A percentile compares a stretch with the other conserved stretches of the same genome.
Evolutionary conservation across 192 early-diverging fungal species (phyloP).

Genomic region (Dispira parvispora): DNA sequence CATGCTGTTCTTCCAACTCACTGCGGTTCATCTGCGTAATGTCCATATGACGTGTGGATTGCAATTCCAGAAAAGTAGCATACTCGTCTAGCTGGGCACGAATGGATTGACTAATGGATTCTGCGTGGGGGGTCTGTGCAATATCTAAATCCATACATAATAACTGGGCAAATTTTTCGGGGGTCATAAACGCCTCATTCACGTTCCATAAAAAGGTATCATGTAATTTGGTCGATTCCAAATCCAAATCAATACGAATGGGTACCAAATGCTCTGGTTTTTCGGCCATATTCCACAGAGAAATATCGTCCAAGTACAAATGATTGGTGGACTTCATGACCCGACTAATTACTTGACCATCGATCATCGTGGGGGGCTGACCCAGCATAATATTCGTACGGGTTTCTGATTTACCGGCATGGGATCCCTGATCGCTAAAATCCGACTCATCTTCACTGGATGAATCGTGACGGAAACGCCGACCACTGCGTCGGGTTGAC

Average conservation of each 20-base stretch:
- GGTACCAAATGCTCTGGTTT: constrained; percentile 50
- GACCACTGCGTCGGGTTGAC: not conserved
- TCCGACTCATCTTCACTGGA: not conserved
- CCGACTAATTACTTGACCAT: constrained; percentile 5
- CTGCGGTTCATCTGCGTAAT: constrained; percentile 6
- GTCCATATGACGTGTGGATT: constrained; percentile 25
- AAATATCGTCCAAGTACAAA: not conserved
- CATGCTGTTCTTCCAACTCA: not conserved
- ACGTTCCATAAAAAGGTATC: constrained; percentile 76
- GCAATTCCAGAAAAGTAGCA: constrained; percentile 28
- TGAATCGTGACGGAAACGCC: not conserved
- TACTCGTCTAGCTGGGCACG: constrained; percentile 41
- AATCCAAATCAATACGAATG: constrained; percentile 63
- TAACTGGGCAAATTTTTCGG: constrained; percentile 55
- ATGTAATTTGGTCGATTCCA: constrained; percentile 53
- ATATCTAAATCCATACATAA: constrained; percentile 49
- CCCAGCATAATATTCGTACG: not conserved
- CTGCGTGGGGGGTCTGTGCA: constrained; percentile 23
- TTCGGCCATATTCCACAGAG: constrained; percentile 20
- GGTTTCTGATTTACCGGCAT: not conserved
- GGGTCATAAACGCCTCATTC: constrained; percentile 45
- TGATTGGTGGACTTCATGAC: constrained; percentile 1
- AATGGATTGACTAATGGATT: constrained; percentile 36
- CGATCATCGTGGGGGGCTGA: constrained; percentile 1
- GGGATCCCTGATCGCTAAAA: not conserved